phyloP scores from a whole-genome alignment of 208 protist genomes.

The Lotmaria passim region DNA sequence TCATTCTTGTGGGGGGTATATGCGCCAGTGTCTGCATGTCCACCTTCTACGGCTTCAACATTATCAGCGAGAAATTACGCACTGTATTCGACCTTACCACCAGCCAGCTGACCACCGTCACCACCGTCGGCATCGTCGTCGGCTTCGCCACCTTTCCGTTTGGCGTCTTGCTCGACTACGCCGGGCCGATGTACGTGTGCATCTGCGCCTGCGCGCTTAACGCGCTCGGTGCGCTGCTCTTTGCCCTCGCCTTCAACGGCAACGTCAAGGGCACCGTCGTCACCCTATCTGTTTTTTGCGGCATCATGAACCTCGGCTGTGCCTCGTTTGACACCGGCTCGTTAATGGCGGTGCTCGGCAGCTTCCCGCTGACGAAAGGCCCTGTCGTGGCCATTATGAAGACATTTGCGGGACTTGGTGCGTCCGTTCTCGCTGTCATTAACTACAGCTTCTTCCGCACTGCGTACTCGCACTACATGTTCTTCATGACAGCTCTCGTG shows the following conservation, averaged over 20 bases:
- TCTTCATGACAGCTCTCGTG: conserved; percentile 47
- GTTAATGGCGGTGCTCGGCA: conserved; percentile 66
- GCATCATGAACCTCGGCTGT: conserved; percentile 65
- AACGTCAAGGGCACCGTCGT: conserved; percentile 35
- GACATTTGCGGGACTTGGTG: conserved; percentile 59
- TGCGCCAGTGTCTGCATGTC: conserved; percentile 42
- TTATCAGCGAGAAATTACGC: conserved; percentile 56
- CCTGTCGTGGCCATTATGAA: conserved; percentile 61
- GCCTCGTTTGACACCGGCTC: conserved; percentile 61
- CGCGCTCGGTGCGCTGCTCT: conserved; percentile 51
- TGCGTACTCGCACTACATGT: conserved; percentile 57
- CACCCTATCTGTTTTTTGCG: conserved; percentile 53
- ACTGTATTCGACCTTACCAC: conserved; percentile 40
- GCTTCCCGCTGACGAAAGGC: conserved; percentile 58
- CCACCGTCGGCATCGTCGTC: conserved; percentile 52
- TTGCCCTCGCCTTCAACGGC: conserved; percentile 58
- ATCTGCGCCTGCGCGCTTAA: conserved; percentile 30
- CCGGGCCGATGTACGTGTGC: conserved; percentile 49
- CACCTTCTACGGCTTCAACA: conserved; percentile 68
- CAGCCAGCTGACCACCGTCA: conserved; percentile 57
- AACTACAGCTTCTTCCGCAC: conserved; percentile 56
- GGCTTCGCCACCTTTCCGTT: conserved; percentile 51
- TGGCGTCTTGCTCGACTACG: conserved; percentile 68
- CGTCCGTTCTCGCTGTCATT: conserved; percentile 48
- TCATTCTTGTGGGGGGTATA: conserved; percentile 55